Evolutionary conservation across 2,329 filamentous ascomycete genomes (phyloP).

Genomic region (Aureobasidium sp.): DNA sequence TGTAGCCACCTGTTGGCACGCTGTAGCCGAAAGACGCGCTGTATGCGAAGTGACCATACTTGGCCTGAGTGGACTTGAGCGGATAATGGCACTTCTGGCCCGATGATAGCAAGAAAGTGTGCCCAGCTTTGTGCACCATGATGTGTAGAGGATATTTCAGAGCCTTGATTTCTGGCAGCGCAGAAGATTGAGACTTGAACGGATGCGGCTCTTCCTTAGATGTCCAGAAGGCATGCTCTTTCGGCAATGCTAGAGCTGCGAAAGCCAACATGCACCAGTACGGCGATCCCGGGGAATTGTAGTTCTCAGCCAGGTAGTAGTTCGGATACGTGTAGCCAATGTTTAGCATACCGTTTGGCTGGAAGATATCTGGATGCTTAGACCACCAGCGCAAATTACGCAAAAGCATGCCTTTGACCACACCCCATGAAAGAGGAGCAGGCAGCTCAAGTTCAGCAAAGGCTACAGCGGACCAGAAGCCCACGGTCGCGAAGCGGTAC

Average conservation of each 20-base stretch:
- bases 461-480: constrained; percentile 71
- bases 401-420: constrained; percentile 68
- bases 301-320: constrained; percentile 76
- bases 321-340: constrained; percentile 74
- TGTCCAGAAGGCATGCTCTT: constrained; percentile 68
- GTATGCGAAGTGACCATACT: constrained; percentile 75
- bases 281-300: constrained; percentile 65
- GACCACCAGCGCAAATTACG: constrained; percentile 76
- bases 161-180: constrained; percentile 52
- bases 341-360: constrained; percentile 64
- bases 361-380: constrained; percentile 66
- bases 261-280: constrained; percentile 79
- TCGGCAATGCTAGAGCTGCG: constrained; percentile 62
- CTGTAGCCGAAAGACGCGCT: constrained; percentile 70
- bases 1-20: constrained; percentile 67
- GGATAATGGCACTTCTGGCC: constrained; percentile 78
- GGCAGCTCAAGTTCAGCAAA: constrained; percentile 70
- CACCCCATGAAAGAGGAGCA: constrained; percentile 66
- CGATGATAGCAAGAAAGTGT: constrained; percentile 67
- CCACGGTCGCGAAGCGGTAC: constrained; percentile 81
- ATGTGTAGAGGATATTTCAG: constrained; percentile 67
- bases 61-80: constrained; percentile 73
- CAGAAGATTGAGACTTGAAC: constrained; percentile 42
- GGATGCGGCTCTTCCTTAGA: constrained; percentile 53
- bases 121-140: constrained; percentile 58